phyloP scores from a whole-genome alignment of 2,329 filamentous ascomycete genomes.

The Fusarium azukiicola region DNA sequence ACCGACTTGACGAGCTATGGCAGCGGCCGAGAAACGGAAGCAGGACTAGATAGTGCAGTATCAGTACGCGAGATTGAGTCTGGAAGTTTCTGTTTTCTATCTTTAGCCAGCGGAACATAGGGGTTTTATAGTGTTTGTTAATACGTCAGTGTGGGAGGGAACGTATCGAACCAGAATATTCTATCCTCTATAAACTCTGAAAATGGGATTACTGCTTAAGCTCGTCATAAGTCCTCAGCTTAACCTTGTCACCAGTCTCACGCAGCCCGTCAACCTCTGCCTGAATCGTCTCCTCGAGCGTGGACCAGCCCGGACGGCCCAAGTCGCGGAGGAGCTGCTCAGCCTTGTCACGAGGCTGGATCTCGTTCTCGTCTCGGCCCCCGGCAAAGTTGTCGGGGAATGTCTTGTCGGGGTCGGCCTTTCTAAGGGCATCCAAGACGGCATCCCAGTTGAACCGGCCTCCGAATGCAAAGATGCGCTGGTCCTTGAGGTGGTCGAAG shows the following conservation, averaged over 20 bases:
- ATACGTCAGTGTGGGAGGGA: too few species aligned
- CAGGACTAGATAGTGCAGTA: too few species aligned
- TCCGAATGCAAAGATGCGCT: conserved; percentile 77
- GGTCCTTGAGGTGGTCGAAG: conserved; percentile 65
- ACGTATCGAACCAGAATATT: background rate
- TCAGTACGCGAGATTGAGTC: too few species aligned
- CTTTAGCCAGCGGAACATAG: too few species aligned
- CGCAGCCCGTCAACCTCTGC: background rate
- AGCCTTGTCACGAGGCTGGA: conserved; percentile 34
- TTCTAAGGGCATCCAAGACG: conserved; percentile 57
- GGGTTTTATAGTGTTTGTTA: too few species aligned
- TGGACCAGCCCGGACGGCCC: conserved; percentile 42
- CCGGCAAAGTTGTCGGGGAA: conserved; percentile 52
- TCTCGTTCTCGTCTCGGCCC: conserved; percentile 37
- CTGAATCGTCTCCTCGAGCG: conserved; percentile 28
- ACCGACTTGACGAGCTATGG: too few species aligned
- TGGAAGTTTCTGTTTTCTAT: too few species aligned
- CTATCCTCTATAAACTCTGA: background rate
- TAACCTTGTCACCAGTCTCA: background rate
- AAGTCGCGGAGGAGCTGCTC: conserved; percentile 35
- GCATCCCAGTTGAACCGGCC: conserved; percentile 69
- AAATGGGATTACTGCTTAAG: background rate
- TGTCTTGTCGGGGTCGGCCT: conserved; percentile 39
- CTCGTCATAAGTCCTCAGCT: background rate
- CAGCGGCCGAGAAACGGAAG: too few species aligned